Conservation (phyloP, 495 filamentous ascomycete genomes). For the Penicillium goetzii region DNA sequence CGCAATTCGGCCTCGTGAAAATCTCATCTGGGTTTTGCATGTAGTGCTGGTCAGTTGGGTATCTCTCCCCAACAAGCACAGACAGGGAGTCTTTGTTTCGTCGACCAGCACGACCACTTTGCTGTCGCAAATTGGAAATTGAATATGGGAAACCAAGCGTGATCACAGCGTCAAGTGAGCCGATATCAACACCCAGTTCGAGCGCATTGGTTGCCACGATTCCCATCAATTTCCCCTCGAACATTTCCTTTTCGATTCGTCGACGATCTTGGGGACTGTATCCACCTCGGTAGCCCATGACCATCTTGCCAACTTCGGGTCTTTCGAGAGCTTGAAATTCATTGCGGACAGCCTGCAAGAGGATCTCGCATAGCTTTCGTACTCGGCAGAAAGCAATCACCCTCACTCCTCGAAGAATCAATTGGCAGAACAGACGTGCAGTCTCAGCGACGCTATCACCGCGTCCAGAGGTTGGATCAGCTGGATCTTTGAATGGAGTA, state of each 20-base stretch:
- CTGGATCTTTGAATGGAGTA: conserved; percentile 90
- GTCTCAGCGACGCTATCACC: conserved; percentile 82
- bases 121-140: conserved; percentile 90
- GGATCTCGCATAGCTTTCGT: conserved; percentile 82
- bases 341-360: conserved; percentile 77
- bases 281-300: conserved; percentile 96
- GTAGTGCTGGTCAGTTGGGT: conserved; percentile 92
- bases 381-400: conserved; percentile 94
- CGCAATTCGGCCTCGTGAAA: conserved; percentile 90
- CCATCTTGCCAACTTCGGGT: conserved; percentile 70
- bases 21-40: conserved; percentile 97
- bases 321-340: conserved; percentile 75
- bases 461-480: conserved; percentile 82
- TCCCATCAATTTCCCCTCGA: conserved; percentile 89
- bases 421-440: conserved; percentile 84
- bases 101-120: conserved; percentile 90
- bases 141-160: conserved; percentile 95
- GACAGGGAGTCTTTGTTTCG: conserved; percentile 94
- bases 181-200: conserved; percentile 94
- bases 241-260: conserved; percentile 94
- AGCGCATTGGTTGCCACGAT: conserved; percentile 93
- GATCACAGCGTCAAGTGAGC: conserved; percentile 90
- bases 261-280: conserved; percentile 95
- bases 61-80: conserved; percentile 88
- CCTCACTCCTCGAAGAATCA: conserved; percentile 84